phyloP scores from a whole-genome alignment of 1,139 yeast genomes.

The Geotrichum histeridarum region DNA sequence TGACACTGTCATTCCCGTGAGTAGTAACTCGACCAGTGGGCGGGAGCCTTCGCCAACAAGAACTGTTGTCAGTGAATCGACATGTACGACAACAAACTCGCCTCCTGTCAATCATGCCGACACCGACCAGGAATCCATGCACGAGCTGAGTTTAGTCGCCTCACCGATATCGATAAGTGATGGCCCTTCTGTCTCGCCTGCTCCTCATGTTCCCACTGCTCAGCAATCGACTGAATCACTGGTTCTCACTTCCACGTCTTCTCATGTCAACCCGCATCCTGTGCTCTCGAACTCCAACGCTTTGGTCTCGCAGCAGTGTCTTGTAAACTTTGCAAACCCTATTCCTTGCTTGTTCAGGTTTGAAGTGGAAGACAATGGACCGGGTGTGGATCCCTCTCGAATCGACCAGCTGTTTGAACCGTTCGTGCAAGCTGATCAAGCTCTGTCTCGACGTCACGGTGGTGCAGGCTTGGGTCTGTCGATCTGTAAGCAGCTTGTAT shows the following conservation, averaged over 20 bases:
- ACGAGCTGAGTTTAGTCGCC: neutral
- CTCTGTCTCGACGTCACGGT: constrained; percentile 83
- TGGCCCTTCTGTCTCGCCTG: neutral
- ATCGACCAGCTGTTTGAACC: constrained; percentile 91
- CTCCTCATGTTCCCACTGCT: neutral
- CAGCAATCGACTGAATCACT: neutral
- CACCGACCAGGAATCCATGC: neutral
- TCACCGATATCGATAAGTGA: neutral
- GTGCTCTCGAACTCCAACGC: neutral
- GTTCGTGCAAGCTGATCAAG: constrained; percentile 94
- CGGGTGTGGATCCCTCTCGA: constrained; percentile 77
- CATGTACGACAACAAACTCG: no score
- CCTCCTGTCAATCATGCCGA: neutral
- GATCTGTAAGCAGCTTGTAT: constrained; percentile 85
- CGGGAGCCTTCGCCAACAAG: neutral
- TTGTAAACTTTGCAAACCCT: neutral
- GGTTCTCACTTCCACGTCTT: neutral
- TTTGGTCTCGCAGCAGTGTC: neutral
- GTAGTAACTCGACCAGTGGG: neutral
- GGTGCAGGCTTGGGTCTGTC: constrained; percentile 95
- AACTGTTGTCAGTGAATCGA: no score
- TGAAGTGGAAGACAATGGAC: constrained; percentile 83
- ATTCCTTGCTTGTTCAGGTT: constrained; percentile 6
- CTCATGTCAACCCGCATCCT: neutral
- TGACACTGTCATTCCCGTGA: neutral